These are phyloP conservation scores for Comarum palustre DNA, from an alignment of 306 rosid species.

Conservation along the genomic window DNA sequence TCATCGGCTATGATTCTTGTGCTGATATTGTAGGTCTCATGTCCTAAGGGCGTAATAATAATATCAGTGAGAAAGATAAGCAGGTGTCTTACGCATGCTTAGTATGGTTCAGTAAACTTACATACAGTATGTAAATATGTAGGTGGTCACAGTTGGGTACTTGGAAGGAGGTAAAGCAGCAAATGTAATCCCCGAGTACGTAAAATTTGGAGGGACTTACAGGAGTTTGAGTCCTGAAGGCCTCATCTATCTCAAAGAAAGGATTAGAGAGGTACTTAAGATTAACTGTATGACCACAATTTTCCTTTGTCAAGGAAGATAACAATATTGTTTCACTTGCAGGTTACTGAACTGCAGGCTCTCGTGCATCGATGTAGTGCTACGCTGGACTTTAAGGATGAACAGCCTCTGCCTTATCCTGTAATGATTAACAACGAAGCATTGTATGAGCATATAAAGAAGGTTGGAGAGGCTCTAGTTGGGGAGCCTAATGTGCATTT, in stretches of 20 bases:
- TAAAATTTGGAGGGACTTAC: slow-evolving; percentile 38
- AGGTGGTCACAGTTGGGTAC: slow-evolving; percentile 42
- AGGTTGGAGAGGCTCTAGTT: slow-evolving; percentile 40
- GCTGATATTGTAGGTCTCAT: neutral
- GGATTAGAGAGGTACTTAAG: slow-evolving; percentile 41
- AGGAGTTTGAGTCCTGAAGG: slow-evolving; percentile 36
- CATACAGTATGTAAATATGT: neutral
- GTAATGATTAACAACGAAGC: slow-evolving; percentile 38
- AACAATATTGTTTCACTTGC: neutral
- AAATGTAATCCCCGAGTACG: slow-evolving; percentile 32
- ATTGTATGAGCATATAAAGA: slow-evolving; percentile 40
- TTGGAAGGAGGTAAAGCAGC: slow-evolving; percentile 34
- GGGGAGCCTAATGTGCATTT: slow-evolving; percentile 41
- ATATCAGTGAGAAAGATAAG: neutral
- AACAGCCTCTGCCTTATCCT: slow-evolving; percentile 32
- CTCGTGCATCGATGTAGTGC: slow-evolving; percentile 39
- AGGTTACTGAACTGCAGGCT: slow-evolving; percentile 44
- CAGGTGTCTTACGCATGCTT: neutral
- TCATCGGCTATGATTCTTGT: neutral
- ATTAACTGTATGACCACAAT: neutral
- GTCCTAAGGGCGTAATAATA: neutral
- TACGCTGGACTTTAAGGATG: slow-evolving; percentile 47
- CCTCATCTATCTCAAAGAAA: slow-evolving; percentile 26
- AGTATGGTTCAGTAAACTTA: neutral
- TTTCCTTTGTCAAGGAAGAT: neutral